These are phyloP conservation scores for Barnettozyma sucrosica DNA, from an alignment of 805 yeast species.

Conservation along the genomic window DNA sequence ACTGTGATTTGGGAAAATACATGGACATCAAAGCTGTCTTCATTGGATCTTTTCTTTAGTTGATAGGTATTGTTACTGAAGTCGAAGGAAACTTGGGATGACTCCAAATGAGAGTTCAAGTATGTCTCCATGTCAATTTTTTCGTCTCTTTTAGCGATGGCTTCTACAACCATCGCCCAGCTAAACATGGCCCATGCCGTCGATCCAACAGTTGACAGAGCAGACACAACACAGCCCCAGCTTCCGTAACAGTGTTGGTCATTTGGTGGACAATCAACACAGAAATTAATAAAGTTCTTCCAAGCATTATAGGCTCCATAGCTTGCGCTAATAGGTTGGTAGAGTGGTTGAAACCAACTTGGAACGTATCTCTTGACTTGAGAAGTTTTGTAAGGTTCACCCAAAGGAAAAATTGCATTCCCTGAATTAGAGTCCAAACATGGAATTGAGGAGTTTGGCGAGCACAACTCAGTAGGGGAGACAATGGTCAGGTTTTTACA, in stretches of 20 bases:
- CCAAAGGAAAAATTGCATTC: not conserved
- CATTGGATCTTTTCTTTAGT: not conserved
- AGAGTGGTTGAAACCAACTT: not conserved
- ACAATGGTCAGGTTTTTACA: not conserved
- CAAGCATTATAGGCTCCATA: not conserved
- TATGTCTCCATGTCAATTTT: not conserved
- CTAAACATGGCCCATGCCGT: not conserved
- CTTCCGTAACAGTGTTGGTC: not conserved
- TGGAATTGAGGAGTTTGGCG: not conserved
- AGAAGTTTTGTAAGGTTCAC: not conserved
- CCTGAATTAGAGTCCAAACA: not conserved
- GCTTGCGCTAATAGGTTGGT: not conserved
- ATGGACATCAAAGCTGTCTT: not conserved
- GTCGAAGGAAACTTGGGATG: not conserved
- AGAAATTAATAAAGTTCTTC: not conserved
- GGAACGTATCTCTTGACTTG: not conserved
- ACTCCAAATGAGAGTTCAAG: not conserved
- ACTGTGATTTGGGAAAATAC: not conserved
- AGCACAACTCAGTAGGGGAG: not conserved
- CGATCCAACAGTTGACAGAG: not conserved
- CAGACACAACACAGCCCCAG: not conserved
- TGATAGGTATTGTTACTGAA: not conserved
- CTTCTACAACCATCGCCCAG: not conserved
- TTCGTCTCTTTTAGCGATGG: not conserved
- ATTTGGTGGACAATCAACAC: not conserved